A percentile compares a stretch with the other conserved stretches of the same genome.
Conservation (phyloP, 2,329 filamentous ascomycete genomes). For the Epichloe gansuensis region DNA sequence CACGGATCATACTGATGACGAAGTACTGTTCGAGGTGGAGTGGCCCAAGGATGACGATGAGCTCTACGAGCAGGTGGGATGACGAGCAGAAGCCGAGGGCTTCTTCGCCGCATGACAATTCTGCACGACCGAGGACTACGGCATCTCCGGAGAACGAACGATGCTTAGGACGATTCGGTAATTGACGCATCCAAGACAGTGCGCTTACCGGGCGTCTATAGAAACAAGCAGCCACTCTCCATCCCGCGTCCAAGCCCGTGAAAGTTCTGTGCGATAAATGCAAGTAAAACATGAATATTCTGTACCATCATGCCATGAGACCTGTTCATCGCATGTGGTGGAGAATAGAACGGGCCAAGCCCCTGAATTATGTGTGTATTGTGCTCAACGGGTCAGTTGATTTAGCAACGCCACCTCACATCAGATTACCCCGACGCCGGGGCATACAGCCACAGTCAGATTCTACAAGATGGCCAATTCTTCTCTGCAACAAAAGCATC, state of each 20-base stretch:
- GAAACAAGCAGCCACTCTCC: background rate
- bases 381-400: background rate
- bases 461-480: no score
- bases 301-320: no score
- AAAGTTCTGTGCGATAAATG: background rate
- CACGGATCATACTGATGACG: constrained; percentile 25
- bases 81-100: background rate
- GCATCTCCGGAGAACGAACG: background rate
- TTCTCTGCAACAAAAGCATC: no score
- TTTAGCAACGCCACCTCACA: no score
- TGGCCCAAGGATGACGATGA: constrained; percentile 32
- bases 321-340: background rate
- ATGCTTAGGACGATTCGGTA: background rate
- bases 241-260: background rate
- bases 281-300: background rate
- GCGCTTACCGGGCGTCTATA: background rate
- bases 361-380: background rate
- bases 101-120: background rate
- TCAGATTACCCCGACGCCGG: no score
- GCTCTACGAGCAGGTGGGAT: constrained; percentile 13
- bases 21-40: constrained; percentile 31
- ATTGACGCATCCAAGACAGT: background rate
- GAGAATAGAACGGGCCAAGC: background rate
- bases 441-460: no score
- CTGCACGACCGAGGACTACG: background rate